phyloP scores from a whole-genome alignment of 1,284 basidiomycete genomes.

The Agaricales sp. region DNA sequence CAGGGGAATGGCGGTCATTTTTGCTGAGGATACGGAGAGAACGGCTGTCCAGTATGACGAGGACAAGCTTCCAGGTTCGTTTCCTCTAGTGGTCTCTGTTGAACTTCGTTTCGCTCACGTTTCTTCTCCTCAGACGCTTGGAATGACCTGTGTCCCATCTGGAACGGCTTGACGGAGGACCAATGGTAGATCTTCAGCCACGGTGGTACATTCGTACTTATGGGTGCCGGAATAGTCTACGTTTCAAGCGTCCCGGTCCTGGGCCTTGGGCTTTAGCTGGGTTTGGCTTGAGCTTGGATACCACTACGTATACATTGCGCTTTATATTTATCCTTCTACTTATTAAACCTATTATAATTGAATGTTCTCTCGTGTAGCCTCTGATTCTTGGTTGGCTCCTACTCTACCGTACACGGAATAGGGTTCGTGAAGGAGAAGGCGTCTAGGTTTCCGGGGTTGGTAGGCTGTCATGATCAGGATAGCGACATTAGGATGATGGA shows the following conservation, averaged over 20 bases:
- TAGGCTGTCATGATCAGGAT: too few relatives aligned
- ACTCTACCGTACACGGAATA: too few relatives aligned
- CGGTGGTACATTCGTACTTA: neutral
- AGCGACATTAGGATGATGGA: too few relatives aligned
- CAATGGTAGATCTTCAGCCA: neutral
- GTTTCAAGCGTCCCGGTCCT: too few relatives aligned
- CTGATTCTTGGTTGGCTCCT: too few relatives aligned
- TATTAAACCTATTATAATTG: neutral
- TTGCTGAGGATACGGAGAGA: slow-evolving; percentile 22
- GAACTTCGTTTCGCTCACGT: too few relatives aligned
- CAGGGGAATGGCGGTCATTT: slow-evolving; percentile 27
- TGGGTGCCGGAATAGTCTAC: neutral
- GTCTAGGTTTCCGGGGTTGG: too few relatives aligned
- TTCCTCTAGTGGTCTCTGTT: too few relatives aligned
- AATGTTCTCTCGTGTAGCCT: too few relatives aligned
- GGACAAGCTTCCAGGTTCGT: neutral
- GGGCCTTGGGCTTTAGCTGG: too few relatives aligned
- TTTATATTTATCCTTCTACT: neutral
- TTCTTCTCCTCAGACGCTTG: too few relatives aligned
- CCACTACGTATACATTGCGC: neutral
- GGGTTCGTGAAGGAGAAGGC: too few relatives aligned
- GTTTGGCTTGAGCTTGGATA: neutral
- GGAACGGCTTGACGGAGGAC: neutral
- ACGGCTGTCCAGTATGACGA: neutral
- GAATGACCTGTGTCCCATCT: neutral